Conservation (phyloP, 805 yeast species). For the Wickerhamiella domercqiae region DNA sequence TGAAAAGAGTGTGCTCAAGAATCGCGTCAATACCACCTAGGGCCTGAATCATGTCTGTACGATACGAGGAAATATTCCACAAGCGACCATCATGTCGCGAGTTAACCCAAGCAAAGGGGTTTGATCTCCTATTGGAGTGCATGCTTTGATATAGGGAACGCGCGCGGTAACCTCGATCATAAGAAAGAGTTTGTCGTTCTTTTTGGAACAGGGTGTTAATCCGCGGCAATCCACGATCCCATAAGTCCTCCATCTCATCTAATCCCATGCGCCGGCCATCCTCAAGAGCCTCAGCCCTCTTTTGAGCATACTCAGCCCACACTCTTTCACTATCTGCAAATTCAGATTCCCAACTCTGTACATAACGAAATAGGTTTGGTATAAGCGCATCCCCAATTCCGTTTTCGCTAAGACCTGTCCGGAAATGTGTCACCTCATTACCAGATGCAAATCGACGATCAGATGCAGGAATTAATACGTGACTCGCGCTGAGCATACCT, state of each 20-base stretch:
- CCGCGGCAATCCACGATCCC: conserved; percentile 97
- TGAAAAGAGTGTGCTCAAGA: conserved; percentile 83
- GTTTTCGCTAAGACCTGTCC: conserved; percentile 81
- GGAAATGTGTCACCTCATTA: conserved; percentile 67
- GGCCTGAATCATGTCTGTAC: conserved; percentile 94
- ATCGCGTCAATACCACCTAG: conserved; percentile 95
- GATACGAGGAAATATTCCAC: conserved; percentile 84
- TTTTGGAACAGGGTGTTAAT: conserved; percentile 89
- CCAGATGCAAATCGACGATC: conserved; percentile 90
- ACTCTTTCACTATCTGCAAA: conserved; percentile 87
- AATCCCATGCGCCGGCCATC: conserved; percentile 75
- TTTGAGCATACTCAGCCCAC: conserved; percentile 93
- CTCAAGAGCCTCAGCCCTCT: conserved; percentile 71
- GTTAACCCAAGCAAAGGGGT: conserved; percentile 95
- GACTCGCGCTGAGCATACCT: conserved; percentile 96
- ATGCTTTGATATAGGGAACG: conserved; percentile 66
- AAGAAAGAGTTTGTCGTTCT: conserved; percentile 85
- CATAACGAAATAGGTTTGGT: conserved; percentile 86
- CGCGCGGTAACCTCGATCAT: conserved; percentile 83
- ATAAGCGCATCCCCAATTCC: conserved; percentile 55
- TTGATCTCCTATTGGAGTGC: conserved; percentile 45
- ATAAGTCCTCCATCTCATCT: conserved; percentile 84
- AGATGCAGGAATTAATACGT: conserved; percentile 83
- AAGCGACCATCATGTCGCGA: conserved; percentile 87
- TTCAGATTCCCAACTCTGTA: conserved; percentile 94